Evolutionary conservation across 73 alveolate species (phyloP).

Genomic region (Paramecium caudatum): DNA sequence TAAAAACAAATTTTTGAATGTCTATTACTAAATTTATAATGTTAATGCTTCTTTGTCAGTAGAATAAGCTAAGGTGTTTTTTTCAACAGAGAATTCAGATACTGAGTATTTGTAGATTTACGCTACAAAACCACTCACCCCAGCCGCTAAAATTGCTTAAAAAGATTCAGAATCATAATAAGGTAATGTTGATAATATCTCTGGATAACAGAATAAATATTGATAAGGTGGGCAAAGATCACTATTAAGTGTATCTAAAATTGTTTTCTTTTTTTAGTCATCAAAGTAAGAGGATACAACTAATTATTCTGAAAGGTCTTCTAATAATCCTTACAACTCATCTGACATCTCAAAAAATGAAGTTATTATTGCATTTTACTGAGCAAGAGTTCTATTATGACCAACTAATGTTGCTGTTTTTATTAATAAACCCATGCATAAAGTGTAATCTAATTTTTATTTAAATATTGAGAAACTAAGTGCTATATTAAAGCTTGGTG

Average conservation of each 20-base stretch:
- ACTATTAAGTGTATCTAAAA: background rate
- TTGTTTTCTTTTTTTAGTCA: background rate
- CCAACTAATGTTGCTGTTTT: background rate
- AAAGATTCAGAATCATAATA: conserved; percentile 36
- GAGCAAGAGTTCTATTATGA: background rate
- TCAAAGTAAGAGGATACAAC: background rate
- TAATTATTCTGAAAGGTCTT: background rate
- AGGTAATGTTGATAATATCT: background rate
- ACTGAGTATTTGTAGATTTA: background rate
- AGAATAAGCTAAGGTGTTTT: conserved; percentile 14
- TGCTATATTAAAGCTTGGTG: conserved; percentile 12
- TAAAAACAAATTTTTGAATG: background rate
- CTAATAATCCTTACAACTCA: background rate
- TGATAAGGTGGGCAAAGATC: conserved; percentile 34
- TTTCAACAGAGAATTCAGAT: background rate
- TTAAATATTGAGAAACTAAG: background rate
- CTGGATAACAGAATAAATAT: conserved; percentile 38
- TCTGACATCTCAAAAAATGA: background rate
- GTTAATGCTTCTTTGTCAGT: background rate
- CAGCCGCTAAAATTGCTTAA: background rate
- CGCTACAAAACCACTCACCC: conserved; percentile 16
- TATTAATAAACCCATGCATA: background rate
- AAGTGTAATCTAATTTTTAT: background rate
- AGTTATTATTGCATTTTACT: background rate
- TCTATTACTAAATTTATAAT: background rate